Evolutionary conservation across 2,329 filamentous ascomycete species (phyloP).

Genomic region (Claviceps arundinis): DNA sequence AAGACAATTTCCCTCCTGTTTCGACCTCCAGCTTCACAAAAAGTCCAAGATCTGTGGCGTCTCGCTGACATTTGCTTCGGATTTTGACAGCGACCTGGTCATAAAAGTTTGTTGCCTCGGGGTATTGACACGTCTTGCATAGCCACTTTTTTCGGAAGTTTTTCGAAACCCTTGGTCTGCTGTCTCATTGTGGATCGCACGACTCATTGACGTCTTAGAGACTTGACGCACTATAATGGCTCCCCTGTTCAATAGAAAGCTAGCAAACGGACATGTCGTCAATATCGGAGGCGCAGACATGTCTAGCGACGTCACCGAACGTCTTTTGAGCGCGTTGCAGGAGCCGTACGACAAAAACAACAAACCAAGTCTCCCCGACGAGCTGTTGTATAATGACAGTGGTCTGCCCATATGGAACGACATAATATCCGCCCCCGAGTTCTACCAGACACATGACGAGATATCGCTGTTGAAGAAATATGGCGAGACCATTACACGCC

Average conservation of each 20-base stretch:
- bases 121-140: background rate
- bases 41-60: background rate
- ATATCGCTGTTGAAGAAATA: slow-evolving; percentile 22
- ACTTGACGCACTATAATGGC: background rate
- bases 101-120: background rate
- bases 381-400: slow-evolving; percentile 25
- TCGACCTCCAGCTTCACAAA: background rate
- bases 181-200: background rate
- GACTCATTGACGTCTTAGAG: background rate
- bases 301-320: slow-evolving; percentile 15
- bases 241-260: background rate
- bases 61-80: background rate
- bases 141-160: no score
- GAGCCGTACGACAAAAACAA: slow-evolving; percentile 11
- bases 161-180: background rate
- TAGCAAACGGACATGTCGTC: slow-evolving; percentile 19
- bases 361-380: slow-evolving; percentile 23
- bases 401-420: slow-evolving; percentile 27
- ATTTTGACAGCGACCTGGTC: background rate
- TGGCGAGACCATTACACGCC: slow-evolving; percentile 21
- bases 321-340: slow-evolving; percentile 15
- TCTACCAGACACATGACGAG: slow-evolving; percentile 29
- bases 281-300: slow-evolving; percentile 26
- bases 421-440: slow-evolving; percentile 25
- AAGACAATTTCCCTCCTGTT: background rate